These are phyloP conservation scores for Jackrogersella minutella DNA, from an alignment of 495 filamentous ascomycete genomes.

Conservation along the genomic window DNA sequence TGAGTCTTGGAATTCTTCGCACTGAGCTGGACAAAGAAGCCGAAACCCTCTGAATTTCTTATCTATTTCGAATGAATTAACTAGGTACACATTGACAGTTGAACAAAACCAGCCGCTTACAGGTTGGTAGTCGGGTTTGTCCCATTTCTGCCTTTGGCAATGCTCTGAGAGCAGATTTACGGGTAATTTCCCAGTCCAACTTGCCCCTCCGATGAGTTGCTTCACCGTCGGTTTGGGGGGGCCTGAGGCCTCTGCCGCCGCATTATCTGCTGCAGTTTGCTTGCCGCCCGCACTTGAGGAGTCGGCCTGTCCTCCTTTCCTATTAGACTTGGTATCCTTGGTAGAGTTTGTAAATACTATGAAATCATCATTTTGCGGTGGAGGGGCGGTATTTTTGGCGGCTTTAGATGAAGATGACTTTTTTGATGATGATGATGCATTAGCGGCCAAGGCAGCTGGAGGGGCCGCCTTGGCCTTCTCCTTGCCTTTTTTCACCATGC, in stretches of 20 bases:
- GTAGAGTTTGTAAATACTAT: constrained; percentile 72
- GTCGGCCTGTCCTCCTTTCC: constrained; percentile 33
- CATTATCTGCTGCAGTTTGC: constrained; percentile 43
- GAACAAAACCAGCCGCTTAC: constrained; percentile 40
- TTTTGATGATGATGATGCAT: constrained; percentile 41
- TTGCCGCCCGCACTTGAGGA: constrained; percentile 51
- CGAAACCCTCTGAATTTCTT: constrained; percentile 66
- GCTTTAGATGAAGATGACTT: constrained; percentile 50
- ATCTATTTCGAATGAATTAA: constrained; percentile 42
- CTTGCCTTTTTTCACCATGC: constrained; percentile 59
- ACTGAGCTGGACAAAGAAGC: constrained; percentile 80
- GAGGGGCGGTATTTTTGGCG: constrained; percentile 18
- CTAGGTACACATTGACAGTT: constrained; percentile 33
- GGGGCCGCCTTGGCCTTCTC: constrained; percentile 48
- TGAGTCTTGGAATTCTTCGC: constrained; percentile 82
- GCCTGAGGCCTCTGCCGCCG: constrained; percentile 48
- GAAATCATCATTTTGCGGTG: constrained; percentile 65
- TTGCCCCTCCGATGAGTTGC: constrained; percentile 89
- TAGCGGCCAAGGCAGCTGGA: constrained; percentile 27
- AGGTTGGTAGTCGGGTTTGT: constrained; percentile 86
- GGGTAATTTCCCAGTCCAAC: constrained; percentile 97
- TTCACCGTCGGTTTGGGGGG: constrained; percentile 83
- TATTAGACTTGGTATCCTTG: constrained; percentile 62
- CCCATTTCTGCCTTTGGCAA: constrained; percentile 94
- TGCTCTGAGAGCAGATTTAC: constrained; percentile 93